Conservation (phyloP, 1,284 basidiomycete genomes). For the Malassezia globosa region DNA sequence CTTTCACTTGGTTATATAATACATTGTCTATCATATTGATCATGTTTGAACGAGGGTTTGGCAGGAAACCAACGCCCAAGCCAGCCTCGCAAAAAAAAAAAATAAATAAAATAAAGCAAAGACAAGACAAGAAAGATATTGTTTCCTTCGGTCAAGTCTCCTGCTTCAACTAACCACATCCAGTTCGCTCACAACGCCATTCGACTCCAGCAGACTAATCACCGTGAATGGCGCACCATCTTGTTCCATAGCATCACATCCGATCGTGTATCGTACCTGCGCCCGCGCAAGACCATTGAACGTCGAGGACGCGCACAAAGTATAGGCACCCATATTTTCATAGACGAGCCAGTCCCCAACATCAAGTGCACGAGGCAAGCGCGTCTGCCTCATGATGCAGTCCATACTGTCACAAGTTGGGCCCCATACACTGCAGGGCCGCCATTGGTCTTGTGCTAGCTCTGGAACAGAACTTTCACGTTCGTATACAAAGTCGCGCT, state of each 20-base stretch:
- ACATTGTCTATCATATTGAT: not conserved
- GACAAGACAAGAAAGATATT: no score
- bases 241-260: slow-evolving; percentile 20
- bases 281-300: slow-evolving; percentile 60
- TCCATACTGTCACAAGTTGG: slow-evolving; percentile 85
- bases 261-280: slow-evolving; percentile 49
- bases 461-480: slow-evolving; percentile 35
- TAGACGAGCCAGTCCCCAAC: slow-evolving; percentile 81
- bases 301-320: slow-evolving; percentile 73
- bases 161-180: not conserved
- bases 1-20: no score
- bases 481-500: slow-evolving; percentile 43
- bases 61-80: no score
- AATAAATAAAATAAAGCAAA: not conserved
- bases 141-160: no score
- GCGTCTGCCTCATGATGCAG: slow-evolving; percentile 47
- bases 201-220: slow-evolving; percentile 1
- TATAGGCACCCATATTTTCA: slow-evolving; percentile 86
- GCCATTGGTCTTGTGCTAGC: slow-evolving; percentile 37
- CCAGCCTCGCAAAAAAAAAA: no score
- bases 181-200: not conserved
- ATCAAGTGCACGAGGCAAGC: slow-evolving; percentile 32
- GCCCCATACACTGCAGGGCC: slow-evolving; percentile 52
- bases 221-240: slow-evolving; percentile 11
- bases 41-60: no score